Evolutionary conservation across 2,329 filamentous ascomycete genomes (phyloP), one percentile per base, ranked within the genome.

Genomic region (Didymella exigua): DNA sequence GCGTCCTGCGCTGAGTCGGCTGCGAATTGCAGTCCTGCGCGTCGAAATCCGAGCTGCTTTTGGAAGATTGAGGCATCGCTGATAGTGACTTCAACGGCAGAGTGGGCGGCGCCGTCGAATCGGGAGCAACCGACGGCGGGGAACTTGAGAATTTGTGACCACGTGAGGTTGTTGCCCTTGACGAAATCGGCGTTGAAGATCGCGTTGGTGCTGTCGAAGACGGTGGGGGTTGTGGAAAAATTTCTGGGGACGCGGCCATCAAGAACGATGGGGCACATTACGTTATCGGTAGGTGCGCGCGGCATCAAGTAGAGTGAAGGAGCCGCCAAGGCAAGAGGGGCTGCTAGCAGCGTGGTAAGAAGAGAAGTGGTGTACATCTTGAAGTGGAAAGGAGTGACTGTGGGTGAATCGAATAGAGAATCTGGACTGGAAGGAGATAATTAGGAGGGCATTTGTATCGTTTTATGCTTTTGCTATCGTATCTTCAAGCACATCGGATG

Each of bases 41-140:
- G 83, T 34, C 85, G 80, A 76, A 88, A 87, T 18, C 85, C 85
- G 2, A 73, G 73, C 71, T 88, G 85, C 61, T 81, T 79, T 63
- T 77, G 60, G 72, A 87, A 88, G 70, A 88, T 86, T 62, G 83
- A 85, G 55, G 79, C 63, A 69, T 87, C 84, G 54, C 71, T 79
- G 67, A 86, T 81, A 34, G 82, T 84, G 9, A 85, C 80, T 63
- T 83, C 82, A 19, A 85, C 60, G 4, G 84, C 73, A 29, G 78
- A 71, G 37, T 76, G 75, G 40, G 73, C 71, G 8, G 58, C 51
- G 19, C 68, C 65, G 46, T 84, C 81, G 61, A 84, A 84, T 69
- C 79, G 63, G 19, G 81, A 81, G 3, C 69, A 59, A 36, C 74
- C 71, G 11, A 70, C 62, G 1, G 42, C 16, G 7, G 81, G 81